These are phyloP conservation scores for Capsella bursapastoris DNA, from an alignment of 345 rosid species.

Conservation along the genomic window DNA sequence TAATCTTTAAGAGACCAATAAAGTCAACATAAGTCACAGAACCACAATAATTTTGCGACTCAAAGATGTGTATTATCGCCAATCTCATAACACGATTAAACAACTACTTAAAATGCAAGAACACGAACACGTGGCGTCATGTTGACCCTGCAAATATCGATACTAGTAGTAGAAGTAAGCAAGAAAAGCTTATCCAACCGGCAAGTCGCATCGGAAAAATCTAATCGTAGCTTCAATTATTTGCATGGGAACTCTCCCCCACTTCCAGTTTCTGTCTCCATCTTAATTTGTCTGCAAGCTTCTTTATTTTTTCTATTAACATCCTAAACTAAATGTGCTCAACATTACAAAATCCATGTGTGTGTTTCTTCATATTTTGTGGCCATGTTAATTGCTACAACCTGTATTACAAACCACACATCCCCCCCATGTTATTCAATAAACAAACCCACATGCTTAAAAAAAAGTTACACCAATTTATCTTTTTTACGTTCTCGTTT, in stretches of 20 bases:
- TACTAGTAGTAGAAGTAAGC: background rate
- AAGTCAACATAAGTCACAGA: constrained; percentile 5
- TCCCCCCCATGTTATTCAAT: constrained; percentile 29
- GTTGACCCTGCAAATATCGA: constrained; percentile 27
- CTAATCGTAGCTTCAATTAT: constrained; percentile 45
- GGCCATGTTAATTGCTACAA: constrained; percentile 22
- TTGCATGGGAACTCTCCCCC: constrained; percentile 47
- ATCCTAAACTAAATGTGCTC: constrained; percentile 33
- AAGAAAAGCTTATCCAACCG: constrained; percentile 43
- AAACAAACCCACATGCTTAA: constrained; percentile 34
- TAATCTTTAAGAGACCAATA: background rate
- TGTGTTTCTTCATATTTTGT: constrained; percentile 34
- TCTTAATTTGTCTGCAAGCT: constrained; percentile 39
- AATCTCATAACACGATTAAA: background rate
- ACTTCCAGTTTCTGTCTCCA: constrained; percentile 39
- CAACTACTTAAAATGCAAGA: background rate
- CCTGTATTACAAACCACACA: background rate
- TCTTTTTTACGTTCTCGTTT: background rate
- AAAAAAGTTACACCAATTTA: background rate
- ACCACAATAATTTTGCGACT: constrained; percentile 20
- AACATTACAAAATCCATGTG: constrained; percentile 17
- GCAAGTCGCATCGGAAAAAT: constrained; percentile 46
- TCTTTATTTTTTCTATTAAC: constrained; percentile 8
- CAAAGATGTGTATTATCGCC: constrained; percentile 6
- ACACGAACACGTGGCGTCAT: constrained; percentile 36